Conservation (phyloP, 805 yeast genomes). For the Pichia ethanolica region DNA sequence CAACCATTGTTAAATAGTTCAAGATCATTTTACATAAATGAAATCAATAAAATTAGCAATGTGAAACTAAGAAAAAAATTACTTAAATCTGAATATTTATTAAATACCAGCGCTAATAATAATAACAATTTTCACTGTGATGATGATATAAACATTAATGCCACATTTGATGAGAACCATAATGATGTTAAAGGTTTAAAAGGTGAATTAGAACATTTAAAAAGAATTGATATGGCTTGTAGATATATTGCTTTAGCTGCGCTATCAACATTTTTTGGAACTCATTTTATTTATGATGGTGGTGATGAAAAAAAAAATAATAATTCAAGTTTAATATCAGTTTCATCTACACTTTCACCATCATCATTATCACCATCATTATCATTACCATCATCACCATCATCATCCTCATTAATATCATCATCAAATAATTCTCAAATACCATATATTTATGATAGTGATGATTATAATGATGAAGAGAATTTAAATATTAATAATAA, state of each 20-base stretch:
- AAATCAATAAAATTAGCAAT: slow-evolving; percentile 1
- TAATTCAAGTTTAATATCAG: too few species aligned
- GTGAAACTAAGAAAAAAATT: slow-evolving; percentile 2
- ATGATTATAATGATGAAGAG: neutral
- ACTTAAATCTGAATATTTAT: neutral
- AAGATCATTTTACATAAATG: neutral
- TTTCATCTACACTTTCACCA: too few species aligned
- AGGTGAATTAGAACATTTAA: slow-evolving; percentile 61
- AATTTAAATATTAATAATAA: neutral
- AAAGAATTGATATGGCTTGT: slow-evolving; percentile 70
- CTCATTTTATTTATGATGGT: slow-evolving; percentile 1
- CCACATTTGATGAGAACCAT: too few species aligned
- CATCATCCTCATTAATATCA: too few species aligned
- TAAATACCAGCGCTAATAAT: too few species aligned
- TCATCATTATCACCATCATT: too few species aligned
- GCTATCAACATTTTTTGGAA: slow-evolving; percentile 17
- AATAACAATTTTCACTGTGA: neutral
- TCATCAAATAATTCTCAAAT: neutral
- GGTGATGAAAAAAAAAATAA: neutral
- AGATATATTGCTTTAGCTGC: slow-evolving; percentile 81
- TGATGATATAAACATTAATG: slow-evolving; percentile 7
- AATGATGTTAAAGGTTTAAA: slow-evolving; percentile 30
- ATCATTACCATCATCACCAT: too few species aligned
- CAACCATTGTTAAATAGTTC: slow-evolving; percentile 33
- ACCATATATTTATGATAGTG: neutral